These are phyloP conservation scores for Colletotrichum chlorophyti DNA, from an alignment of 2,329 filamentous ascomycete genomes.

Conservation along the genomic window DNA sequence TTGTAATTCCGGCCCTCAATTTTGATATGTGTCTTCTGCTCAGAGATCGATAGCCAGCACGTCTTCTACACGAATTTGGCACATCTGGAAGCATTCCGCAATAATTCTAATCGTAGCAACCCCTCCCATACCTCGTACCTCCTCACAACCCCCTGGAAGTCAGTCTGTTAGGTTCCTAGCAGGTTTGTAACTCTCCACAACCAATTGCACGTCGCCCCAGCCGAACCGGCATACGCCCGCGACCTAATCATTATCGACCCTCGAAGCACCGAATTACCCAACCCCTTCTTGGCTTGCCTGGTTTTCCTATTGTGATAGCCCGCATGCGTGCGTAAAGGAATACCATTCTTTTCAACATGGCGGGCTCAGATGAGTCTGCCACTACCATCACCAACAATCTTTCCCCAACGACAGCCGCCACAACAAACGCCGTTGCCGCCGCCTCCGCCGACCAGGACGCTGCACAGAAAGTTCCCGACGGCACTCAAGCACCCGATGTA, in stretches of 20 bases:
- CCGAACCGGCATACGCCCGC: slow-evolving; percentile 8
- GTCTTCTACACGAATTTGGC: background rate
- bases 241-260: slow-evolving; percentile 11
- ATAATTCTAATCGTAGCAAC: slow-evolving; percentile 3
- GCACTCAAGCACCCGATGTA: slow-evolving; percentile 30
- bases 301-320: slow-evolving; percentile 1
- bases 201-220: slow-evolving; percentile 4
- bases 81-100: background rate
- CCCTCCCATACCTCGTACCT: too few relatives aligned
- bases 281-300: slow-evolving; percentile 5
- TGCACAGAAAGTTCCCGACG: slow-evolving; percentile 30
- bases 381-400: slow-evolving; percentile 2
- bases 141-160: too few relatives aligned
- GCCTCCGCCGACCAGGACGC: slow-evolving; percentile 34
- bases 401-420: slow-evolving; percentile 2
- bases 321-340: slow-evolving; percentile 21
- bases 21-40: background rate
- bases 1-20: background rate
- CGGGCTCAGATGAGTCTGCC: slow-evolving; percentile 24
- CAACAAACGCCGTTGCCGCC: background rate
- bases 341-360: slow-evolving; percentile 23
- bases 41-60: background rate
- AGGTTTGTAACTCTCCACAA: too few relatives aligned
- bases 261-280: slow-evolving; percentile 7
- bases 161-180: too few relatives aligned